These are phyloP conservation scores for Protea cynaroides DNA, from an alignment of 164 flowering plant species.

Conservation along the genomic window DNA sequence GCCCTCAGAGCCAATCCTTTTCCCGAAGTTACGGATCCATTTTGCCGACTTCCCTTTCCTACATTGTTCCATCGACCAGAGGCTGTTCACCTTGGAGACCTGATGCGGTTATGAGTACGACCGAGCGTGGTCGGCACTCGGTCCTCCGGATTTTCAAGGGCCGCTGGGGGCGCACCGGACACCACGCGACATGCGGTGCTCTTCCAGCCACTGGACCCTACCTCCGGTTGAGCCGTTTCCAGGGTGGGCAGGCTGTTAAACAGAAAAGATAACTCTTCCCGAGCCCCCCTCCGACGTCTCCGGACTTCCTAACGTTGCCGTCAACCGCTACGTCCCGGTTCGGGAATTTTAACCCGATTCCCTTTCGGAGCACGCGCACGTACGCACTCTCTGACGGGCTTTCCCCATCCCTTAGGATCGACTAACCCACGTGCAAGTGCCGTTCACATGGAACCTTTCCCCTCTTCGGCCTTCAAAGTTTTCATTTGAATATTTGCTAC, in stretches of 20 bases:
- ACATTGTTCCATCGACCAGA: constrained; percentile 23
- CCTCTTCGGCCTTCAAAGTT: not conserved
- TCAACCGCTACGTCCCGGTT: not conserved
- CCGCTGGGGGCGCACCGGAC: too few species aligned
- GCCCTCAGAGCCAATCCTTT: constrained; percentile 28
- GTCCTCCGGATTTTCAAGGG: too few species aligned
- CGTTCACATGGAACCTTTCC: constrained; percentile 2
- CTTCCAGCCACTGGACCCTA: too few species aligned
- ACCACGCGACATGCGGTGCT: too few species aligned
- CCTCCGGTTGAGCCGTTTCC: not conserved
- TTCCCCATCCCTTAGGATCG: too few species aligned
- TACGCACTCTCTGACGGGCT: too few species aligned
- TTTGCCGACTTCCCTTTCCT: constrained; percentile 29
- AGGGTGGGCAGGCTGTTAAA: constrained; percentile 5
- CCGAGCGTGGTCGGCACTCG: too few species aligned
- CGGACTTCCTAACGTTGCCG: not conserved
- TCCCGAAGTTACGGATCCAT: constrained; percentile 27
- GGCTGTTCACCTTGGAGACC: constrained; percentile 16
- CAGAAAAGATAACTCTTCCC: not conserved
- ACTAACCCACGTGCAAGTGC: not conserved
- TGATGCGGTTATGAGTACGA: not conserved
- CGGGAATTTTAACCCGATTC: too few species aligned
- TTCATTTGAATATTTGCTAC: too few species aligned
- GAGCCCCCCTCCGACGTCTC: not conserved
- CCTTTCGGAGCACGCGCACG: too few species aligned